phyloP scores from a whole-genome alignment of 768 basidiomycete genomes.

The Rhodotorula sphaerocarpa region DNA sequence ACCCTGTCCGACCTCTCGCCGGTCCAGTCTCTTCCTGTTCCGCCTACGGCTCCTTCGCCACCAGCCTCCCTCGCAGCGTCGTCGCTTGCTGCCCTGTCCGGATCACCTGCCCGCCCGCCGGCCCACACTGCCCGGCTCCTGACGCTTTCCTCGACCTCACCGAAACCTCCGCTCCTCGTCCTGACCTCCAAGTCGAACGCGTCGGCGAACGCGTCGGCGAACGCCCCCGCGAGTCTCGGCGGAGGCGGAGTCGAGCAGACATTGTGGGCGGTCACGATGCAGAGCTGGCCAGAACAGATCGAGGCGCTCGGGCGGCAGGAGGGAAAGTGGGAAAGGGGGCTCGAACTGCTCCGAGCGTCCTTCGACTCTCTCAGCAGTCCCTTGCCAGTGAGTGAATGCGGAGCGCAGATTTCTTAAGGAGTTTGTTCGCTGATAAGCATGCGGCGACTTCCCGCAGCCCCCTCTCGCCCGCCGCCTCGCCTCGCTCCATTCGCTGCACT shows the following conservation, averaged over 20 bases:
- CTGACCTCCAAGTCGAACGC: constrained; percentile 6
- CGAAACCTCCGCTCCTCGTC: constrained; percentile 9
- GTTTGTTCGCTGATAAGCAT: not conserved
- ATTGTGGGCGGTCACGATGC: constrained; percentile 71
- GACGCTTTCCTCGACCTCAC: constrained; percentile 53
- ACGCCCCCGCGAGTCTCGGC: not conserved
- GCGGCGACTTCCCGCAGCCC: not conserved
- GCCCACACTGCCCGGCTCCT: constrained; percentile 54
- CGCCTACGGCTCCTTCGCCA: constrained; percentile 47
- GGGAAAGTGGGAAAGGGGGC: constrained; percentile 64
- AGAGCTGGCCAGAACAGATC: constrained; percentile 42
- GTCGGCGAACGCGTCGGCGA: not conserved
- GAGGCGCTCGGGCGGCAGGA: constrained; percentile 39
- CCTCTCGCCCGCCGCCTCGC: constrained; percentile 50
- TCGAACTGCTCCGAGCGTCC: constrained; percentile 10
- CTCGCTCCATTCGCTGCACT: constrained; percentile 62
- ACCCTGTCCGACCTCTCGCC: constrained; percentile 16
- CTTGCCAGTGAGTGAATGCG: not conserved
- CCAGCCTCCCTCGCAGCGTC: constrained; percentile 34
- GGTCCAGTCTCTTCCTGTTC: constrained; percentile 59
- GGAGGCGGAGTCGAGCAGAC: constrained; percentile 42
- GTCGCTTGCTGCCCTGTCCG: constrained; percentile 24
- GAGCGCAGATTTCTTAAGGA: too few relatives aligned
- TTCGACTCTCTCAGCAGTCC: not conserved
- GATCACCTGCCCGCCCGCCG: constrained; percentile 43